Base-by-base conservation (phyloP, 129 eudicot genomes). In the Escallonia herrerae region DNA sequence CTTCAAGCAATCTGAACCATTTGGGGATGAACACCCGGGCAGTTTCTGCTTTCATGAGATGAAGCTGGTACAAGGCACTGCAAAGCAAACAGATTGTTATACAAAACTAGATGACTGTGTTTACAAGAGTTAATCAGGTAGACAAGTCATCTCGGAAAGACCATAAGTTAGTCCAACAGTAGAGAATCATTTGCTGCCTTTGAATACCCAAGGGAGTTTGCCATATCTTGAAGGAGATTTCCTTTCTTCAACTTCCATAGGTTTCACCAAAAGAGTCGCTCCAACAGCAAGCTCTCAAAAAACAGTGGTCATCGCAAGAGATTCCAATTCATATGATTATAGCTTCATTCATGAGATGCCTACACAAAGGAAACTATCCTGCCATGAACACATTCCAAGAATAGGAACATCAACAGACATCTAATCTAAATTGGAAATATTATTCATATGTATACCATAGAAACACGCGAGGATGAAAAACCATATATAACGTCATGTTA, bases 41-140 rank as follows among this genome's bases (percentile, higher is more conserved):
- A 38, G 79, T 76, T 73, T 91, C 91, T 43, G 97, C 82, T 76
- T 91, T 87, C n/a, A 91, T 96, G 69, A 91, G 96, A 77, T 87
- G 95, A 61, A 91, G 76, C 85, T 91, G 97, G 82, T 91, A 91
- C 59, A 91, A 40, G 8, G 96, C 97, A 57, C 97, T 91, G 96
- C 33, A 66, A 82, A 47, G 13, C 33, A 22, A 22, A 22, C 33
- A 22, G 1, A 22, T 22, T 1, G 33, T 22, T 22, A 22, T 22
- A 22, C 33, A 22, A 22, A 22, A 22, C 33, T 22, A 22, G 33
- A 22, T 22, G 33, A 22, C 33, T 22, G 33, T 22, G 33, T 22
- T 22, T 22, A 22, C 1, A 22, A 22, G 33, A 22, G 33, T 22
- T 22, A 22, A 22, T 22, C 33, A 22, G 33, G 0, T 22, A 22